Conservation (phyloP, 805 yeast genomes). For the Candida chilensis region DNA sequence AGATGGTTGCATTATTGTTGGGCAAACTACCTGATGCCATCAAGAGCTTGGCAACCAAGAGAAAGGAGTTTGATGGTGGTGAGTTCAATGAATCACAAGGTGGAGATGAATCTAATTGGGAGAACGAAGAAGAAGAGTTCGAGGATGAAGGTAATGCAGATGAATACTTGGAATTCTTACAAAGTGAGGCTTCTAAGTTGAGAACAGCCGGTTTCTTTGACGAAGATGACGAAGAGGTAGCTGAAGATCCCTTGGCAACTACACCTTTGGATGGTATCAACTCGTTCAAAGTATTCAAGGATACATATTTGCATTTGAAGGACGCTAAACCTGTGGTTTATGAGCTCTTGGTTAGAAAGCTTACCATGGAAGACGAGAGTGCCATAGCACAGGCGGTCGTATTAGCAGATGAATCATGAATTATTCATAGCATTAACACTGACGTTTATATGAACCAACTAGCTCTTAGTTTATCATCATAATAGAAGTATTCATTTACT, state of each 20-base stretch:
- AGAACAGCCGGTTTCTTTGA: constrained; percentile 21
- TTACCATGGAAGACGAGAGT: constrained; percentile 23
- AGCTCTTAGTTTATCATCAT: too few relatives aligned
- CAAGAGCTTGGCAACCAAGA: constrained; percentile 49
- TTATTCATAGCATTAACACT: too few relatives aligned
- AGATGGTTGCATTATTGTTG: constrained; percentile 40
- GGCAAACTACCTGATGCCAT: constrained; percentile 67
- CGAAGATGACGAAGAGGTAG: constrained; percentile 63
- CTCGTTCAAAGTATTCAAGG: constrained; percentile 58
- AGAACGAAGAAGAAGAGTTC: constrained; percentile 11
- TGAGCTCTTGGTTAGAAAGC: constrained; percentile 31
- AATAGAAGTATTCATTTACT: too few relatives aligned
- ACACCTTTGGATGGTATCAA: constrained; percentile 75
- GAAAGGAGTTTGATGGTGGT: constrained; percentile 39
- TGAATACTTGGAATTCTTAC: constrained; percentile 40
- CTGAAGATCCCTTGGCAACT: constrained; percentile 74
- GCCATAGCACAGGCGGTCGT: constrained; percentile 16
- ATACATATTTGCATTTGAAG: constrained; percentile 40
- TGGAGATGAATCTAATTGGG: constrained; percentile 13
- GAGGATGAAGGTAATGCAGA: constrained; percentile 18
- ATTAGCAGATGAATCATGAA: constrained; percentile 10
- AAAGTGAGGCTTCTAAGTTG: constrained; percentile 29
- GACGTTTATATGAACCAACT: too few relatives aligned
- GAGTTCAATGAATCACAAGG: constrained; percentile 12
- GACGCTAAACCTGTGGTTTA: constrained; percentile 37